Evolutionary conservation across 1,139 yeast species (phyloP), one percentile per base, ranked within the genome.

Genomic region (Diutina scorzettiae): DNA sequence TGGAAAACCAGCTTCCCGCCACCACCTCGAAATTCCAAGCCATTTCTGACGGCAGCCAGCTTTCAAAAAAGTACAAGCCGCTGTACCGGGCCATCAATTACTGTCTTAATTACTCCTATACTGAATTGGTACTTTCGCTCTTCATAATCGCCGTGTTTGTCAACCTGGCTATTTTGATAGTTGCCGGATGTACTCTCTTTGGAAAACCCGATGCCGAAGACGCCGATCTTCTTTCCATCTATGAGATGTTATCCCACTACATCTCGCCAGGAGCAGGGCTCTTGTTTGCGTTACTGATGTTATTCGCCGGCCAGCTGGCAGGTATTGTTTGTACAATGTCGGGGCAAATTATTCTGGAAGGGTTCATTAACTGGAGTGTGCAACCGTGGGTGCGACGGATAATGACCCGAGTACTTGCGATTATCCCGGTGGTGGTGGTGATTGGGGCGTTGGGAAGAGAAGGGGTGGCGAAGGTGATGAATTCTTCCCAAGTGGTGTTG

Each of bases 321-420:
- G 97, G 98, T 41, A 84, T 93, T 25, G 95, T 91, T n/a, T 91
- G 96, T 55, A 91, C 98, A 0, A 71, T 91, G 55, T 94, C 97
- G 1, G 96, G 98, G 18, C 98, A 91, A 58, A 86, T 89, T 77
- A 96, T 91, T 1, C 79, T 87, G 53, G 97, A 91, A 57, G 98
- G 98, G 0, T 93, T 89, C 53, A 69, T 89, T 40, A 70, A 75
- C 47, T 86, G 96, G 91, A 68, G 83, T 1, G 69, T 89, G 48
- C 78, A 84, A 27, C 97, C 98, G 1, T 91, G 93, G 66, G 66
- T 82, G 3, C 76, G 96, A 45, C 73, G 97, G 49, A 64, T 91
- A 41, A 66, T 86, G 21, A 91, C 98, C 0, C 71, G 98, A 52
- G 71, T 78, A 7, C 66, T 91, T 30, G 96, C 98, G 1, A 82